Percentiles rank a stretch among this genome's conserved stretches.
Conservation (phyloP, 1,139 yeast genomes). For the Pichia sp. region DNA sequence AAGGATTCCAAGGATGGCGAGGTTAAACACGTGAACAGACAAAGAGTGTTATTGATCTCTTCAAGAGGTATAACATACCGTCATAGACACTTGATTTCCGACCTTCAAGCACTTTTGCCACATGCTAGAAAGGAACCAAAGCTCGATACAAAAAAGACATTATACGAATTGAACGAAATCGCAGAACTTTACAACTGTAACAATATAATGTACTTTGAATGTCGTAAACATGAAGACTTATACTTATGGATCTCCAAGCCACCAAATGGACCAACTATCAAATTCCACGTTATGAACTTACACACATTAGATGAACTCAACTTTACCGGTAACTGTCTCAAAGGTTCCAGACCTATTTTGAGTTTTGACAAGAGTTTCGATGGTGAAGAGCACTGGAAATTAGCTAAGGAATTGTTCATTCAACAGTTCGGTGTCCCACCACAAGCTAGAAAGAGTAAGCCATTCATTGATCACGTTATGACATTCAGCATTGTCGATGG, state of each 20-base stretch:
- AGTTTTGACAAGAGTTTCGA: slow-evolving; percentile 83
- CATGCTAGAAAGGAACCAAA: slow-evolving; percentile 97
- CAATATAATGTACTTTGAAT: slow-evolving; percentile 89
- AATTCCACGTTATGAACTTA: slow-evolving; percentile 88
- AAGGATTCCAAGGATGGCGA: slow-evolving; percentile 5
- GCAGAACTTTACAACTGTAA: slow-evolving; percentile 98
- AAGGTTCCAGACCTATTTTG: slow-evolving; percentile 93
- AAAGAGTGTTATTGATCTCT: slow-evolving; percentile 77
- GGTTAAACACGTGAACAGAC: slow-evolving; percentile 57
- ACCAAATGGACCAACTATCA: slow-evolving; percentile 96
- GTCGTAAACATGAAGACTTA: slow-evolving; percentile 93
- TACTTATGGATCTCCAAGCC: slow-evolving; percentile 94
- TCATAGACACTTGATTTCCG: slow-evolving; percentile 90
- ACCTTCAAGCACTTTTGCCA: slow-evolving; percentile 73
- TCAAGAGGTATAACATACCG: slow-evolving; percentile 93
- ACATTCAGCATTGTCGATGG: slow-evolving; percentile 89
- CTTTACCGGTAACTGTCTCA: slow-evolving; percentile 92
- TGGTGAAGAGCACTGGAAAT: slow-evolving; percentile 49
- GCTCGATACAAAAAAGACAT: slow-evolving; percentile 85
- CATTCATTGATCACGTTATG: slow-evolving; percentile 92
- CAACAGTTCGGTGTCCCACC: slow-evolving; percentile 98
- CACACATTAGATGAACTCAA: slow-evolving; percentile 95
- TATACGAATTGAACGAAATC: slow-evolving; percentile 84
- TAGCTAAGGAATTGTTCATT: slow-evolving; percentile 77
- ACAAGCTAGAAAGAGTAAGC: slow-evolving; percentile 86